These are phyloP conservation scores for Eutrema yunnanense DNA, from an alignment of 345 rosid genomes.

Conservation along the genomic window DNA sequence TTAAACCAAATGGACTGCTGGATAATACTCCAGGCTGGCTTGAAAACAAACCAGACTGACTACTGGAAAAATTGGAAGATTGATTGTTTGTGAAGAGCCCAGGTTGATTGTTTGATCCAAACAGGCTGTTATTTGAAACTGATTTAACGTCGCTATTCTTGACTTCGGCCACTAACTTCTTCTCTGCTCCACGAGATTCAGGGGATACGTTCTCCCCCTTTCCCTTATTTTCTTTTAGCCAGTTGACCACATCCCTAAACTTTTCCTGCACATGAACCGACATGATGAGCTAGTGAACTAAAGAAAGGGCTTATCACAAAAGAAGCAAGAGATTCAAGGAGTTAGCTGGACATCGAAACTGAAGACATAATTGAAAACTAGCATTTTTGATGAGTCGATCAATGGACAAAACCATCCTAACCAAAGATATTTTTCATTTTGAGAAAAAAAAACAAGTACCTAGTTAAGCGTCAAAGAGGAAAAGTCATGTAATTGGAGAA, in stretches of 20 bases:
- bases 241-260: conserved; percentile 78
- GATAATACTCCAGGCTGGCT: conserved; percentile 28
- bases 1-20: conserved; percentile 16
- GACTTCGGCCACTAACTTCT: conserved; percentile 36
- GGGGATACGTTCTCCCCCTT: conserved; percentile 41
- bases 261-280: conserved; percentile 45
- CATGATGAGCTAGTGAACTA: conserved; percentile 7
- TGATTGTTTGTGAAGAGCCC: conserved; percentile 28
- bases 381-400: neutral
- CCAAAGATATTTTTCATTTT: neutral
- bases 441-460: neutral
- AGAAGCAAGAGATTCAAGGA: neutral
- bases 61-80: conserved; percentile 17
- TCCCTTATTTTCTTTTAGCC: conserved; percentile 69
- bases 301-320: neutral
- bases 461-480: neutral
- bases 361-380: neutral
- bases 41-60: conserved; percentile 27
- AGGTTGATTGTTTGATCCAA: conserved; percentile 16
- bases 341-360: neutral
- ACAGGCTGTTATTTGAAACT: conserved; percentile 13
- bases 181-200: conserved; percentile 39
- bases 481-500: neutral
- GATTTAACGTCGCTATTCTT: conserved; percentile 36
- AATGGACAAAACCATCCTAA: neutral